Evolutionary conservation across 1,139 yeast genomes (phyloP).

Genomic region (Eremothecium cymbalariae): DNA sequence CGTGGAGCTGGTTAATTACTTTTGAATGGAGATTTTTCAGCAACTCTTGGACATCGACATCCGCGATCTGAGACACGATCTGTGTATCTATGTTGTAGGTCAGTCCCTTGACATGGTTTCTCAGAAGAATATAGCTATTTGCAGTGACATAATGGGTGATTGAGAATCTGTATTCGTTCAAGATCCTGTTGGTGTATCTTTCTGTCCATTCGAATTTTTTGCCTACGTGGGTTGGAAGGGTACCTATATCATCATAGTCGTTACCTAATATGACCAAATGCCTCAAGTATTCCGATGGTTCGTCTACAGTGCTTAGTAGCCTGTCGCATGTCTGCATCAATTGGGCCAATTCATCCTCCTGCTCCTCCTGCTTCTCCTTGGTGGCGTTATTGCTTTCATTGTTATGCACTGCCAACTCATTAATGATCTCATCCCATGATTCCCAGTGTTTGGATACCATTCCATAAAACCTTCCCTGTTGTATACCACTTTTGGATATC

Average conservation of each 20-base stretch:
- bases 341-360: conserved; percentile 11
- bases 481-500: conserved; percentile 42
- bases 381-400: conserved; percentile 8
- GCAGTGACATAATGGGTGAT: conserved; percentile 7
- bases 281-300: conserved; percentile 6
- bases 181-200: not conserved
- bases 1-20: conserved; percentile 1
- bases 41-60: not conserved
- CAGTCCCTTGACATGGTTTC: conserved; percentile 3
- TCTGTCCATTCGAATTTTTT: not conserved
- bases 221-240: not conserved
- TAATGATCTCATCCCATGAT: conserved; percentile 47
- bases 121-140: conserved; percentile 5
- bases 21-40: conserved; percentile 5
- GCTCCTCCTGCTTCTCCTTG: conserved; percentile 7
- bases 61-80: conserved; percentile 1
- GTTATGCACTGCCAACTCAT: conserved; percentile 35
- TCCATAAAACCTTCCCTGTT: conserved; percentile 48
- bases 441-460: conserved; percentile 46
- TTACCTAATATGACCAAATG: conserved; percentile 12
- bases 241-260: conserved; percentile 4
- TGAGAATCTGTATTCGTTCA: conserved; percentile 4
- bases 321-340: conserved; percentile 15
- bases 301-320: conserved; percentile 13
- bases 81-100: conserved; percentile 5